Base-by-base conservation (phyloP, 192 early-diverging fungal species). In the Mortierella antarctica region DNA sequence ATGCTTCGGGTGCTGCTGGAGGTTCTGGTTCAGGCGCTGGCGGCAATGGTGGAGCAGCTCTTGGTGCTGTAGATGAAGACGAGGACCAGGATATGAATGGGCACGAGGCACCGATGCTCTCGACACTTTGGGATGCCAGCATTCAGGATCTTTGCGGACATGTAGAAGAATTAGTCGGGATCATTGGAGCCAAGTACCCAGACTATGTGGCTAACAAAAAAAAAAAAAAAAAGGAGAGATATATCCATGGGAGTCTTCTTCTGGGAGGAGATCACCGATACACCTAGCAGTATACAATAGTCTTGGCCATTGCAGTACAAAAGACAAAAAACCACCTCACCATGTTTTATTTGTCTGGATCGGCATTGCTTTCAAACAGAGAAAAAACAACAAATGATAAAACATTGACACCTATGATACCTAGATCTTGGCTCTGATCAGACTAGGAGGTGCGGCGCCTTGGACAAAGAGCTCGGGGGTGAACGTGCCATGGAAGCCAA, bases 101-200 rank as follows among this genome's bases (percentile, higher is more conserved):
- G 14, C 67, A 73, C 11, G 67, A 74, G n/a, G 70, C 76, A 18
- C 74, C 71, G 0, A 86, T 86, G 85, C 48, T 85, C 50, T 83
- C 84, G 39, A 83, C 78, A 39, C 70, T 84, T 7, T 91, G 89
- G 89, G 89, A 91, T 74, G 54, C 79, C 31, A 84, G 84, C 3
- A 89, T 91, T 17, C 88, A 89, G 57, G 72, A 83, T 56, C 69
- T 91, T 15, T 91, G 89, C 63, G 86, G 85, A 45, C 87, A 88
- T 49, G 85, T 91, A 47, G 89, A 91, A 70, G 83, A 87, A 15
- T 67, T 89, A 21, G 85, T 89, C 15, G 83, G 74, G 1, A 65
- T 71, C 6, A 89, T 91, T 65, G 82, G 86, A 41, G 65, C 80
- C 18, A 86, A 85, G 58, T 86, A 88, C 57, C 87, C 89, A 12